These are phyloP conservation scores for Allium sativum DNA, from an alignment of 106 monocot genomes.

Conservation along the genomic window DNA sequence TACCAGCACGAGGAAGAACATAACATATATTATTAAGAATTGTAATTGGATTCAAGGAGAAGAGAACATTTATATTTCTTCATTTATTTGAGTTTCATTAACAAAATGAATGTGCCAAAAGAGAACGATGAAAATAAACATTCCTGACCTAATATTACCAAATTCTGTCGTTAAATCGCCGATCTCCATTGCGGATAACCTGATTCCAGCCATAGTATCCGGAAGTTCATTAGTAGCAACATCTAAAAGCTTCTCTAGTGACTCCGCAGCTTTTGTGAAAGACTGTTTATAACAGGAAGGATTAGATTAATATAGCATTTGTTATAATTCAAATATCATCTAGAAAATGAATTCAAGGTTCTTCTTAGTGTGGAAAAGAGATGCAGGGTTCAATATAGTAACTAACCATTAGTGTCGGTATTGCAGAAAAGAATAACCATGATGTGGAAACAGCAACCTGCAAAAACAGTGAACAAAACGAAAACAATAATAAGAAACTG, in stretches of 20 bases:
- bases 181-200: constrained; percentile 87
- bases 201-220: constrained; percentile 64
- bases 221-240: constrained; percentile 67
- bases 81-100: too few relatives aligned
- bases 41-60: too few relatives aligned
- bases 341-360: too few relatives aligned
- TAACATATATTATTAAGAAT: too few relatives aligned
- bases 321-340: too few relatives aligned
- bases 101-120: too few relatives aligned
- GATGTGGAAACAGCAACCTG: constrained; percentile 61
- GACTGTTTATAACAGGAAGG: constrained; percentile 26
- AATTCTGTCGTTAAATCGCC: constrained; percentile 80
- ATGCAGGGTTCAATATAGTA: background rate
- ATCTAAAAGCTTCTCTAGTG: constrained; percentile 62
- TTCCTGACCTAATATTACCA: constrained; percentile 56
- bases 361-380: too few relatives aligned
- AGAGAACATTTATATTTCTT: too few relatives aligned
- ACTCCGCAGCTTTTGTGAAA: constrained; percentile 50
- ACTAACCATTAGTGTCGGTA: constrained; percentile 63
- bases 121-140: background rate
- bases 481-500: background rate
- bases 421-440: constrained; percentile 66
- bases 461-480: background rate
- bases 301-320: background rate
- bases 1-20: too few relatives aligned